These are phyloP conservation scores for Sphaerulina populicola DNA, from an alignment of 2,329 filamentous ascomycete genomes.

Conservation along the genomic window DNA sequence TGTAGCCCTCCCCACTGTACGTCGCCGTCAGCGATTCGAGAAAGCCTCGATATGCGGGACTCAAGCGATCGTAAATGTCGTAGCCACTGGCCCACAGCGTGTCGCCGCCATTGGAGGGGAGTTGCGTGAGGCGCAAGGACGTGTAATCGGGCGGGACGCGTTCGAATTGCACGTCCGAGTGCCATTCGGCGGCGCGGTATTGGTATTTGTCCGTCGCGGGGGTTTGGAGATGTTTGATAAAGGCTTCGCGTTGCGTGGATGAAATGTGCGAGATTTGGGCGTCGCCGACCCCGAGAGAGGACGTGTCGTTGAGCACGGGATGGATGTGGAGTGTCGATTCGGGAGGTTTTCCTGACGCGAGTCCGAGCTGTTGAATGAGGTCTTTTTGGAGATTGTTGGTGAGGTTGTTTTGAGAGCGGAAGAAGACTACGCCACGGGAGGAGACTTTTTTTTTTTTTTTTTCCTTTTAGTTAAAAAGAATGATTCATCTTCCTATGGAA, in stretches of 20 bases:
- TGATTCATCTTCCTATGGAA: no score
- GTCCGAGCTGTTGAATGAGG: constrained; percentile 52
- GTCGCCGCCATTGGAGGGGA: constrained; percentile 49
- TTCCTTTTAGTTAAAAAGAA: no score
- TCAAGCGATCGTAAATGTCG: constrained; percentile 58
- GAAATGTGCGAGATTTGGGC: constrained; percentile 36
- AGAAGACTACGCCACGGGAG: constrained; percentile 61
- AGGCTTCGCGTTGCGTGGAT: constrained; percentile 22
- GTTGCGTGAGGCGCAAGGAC: constrained; percentile 47
- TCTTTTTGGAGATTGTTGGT: constrained; percentile 56
- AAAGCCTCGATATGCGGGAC: constrained; percentile 48
- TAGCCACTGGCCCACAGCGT: constrained; percentile 62
- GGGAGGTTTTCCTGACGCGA: constrained; percentile 50
- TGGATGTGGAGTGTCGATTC: constrained; percentile 54
- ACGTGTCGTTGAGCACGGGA: constrained; percentile 46
- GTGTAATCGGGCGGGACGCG: constrained; percentile 57
- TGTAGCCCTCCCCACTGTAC: constrained; percentile 29
- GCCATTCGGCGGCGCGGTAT: constrained; percentile 42
- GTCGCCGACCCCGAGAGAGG: no score
- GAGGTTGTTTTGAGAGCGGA: constrained; percentile 53
- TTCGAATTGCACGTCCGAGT: constrained; percentile 59
- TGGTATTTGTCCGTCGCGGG: constrained; percentile 41
- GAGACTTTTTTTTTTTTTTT: constrained; percentile 53
- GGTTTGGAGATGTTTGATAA: constrained; percentile 34
- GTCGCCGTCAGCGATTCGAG: constrained; percentile 52